Percentiles rank a stretch among this genome's conserved stretches.
These are phyloP conservation scores for Coemansia sp. DNA, from an alignment of 192 early-diverging fungal genomes.

Conservation along the genomic window DNA sequence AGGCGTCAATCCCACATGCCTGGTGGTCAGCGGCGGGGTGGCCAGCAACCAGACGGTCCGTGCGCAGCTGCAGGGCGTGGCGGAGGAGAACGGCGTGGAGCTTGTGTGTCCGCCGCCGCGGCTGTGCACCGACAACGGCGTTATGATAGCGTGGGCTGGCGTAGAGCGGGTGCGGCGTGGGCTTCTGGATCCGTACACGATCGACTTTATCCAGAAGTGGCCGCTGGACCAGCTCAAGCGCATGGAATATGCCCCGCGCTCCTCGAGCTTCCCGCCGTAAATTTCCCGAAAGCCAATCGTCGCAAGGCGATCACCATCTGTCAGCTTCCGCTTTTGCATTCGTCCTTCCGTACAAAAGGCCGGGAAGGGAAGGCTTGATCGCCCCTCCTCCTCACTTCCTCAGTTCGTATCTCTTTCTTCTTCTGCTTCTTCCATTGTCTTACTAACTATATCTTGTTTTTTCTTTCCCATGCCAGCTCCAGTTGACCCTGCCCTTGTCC, in stretches of 20 bases:
- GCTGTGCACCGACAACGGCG: slow-evolving; percentile 80
- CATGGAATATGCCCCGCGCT: slow-evolving; percentile 25
- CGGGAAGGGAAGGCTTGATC: too few species aligned
- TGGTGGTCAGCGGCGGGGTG: slow-evolving; percentile 78
- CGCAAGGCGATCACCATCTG: not conserved
- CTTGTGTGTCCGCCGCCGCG: slow-evolving; percentile 75
- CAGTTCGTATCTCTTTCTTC: too few species aligned
- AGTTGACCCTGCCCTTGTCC: slow-evolving; percentile 28
- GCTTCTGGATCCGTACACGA: slow-evolving; percentile 67
- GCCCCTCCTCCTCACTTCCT: too few species aligned
- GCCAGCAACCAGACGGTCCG: slow-evolving; percentile 71
- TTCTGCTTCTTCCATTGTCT: too few species aligned
- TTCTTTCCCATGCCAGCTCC: slow-evolving; percentile 11
- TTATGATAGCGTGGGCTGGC: slow-evolving; percentile 87
- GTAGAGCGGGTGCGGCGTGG: slow-evolving; percentile 66
- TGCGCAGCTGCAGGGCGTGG: slow-evolving; percentile 39
- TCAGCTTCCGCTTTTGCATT: not conserved
- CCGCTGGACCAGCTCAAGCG: slow-evolving; percentile 60
- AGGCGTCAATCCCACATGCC: slow-evolving; percentile 38
- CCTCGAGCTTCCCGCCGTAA: slow-evolving; percentile 16
- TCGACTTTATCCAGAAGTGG: slow-evolving; percentile 76
- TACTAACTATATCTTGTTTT: too few species aligned
- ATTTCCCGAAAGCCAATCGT: slow-evolving; percentile 4
- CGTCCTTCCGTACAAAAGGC: slow-evolving; percentile 6
- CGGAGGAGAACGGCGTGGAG: slow-evolving; percentile 42